Conservation (phyloP, 768 basidiomycete genomes). For the Sistotremastrum suecicum region DNA sequence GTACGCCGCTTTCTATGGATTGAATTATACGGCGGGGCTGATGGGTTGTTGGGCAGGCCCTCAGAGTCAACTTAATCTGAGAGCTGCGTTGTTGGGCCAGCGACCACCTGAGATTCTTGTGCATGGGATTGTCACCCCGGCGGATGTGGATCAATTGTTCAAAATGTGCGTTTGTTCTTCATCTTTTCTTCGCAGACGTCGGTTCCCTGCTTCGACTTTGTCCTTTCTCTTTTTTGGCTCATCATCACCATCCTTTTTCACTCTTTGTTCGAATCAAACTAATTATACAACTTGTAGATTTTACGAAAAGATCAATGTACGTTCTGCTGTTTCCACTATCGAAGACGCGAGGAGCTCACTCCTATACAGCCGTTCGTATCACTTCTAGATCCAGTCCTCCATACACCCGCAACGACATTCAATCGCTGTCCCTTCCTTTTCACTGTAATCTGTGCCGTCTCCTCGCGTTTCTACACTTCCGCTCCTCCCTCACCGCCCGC, state of each 20-base stretch:
- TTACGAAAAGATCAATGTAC: constrained; percentile 8
- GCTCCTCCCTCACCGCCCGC: too few species aligned
- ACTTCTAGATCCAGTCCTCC: constrained; percentile 66
- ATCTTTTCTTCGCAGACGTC: constrained; percentile 2
- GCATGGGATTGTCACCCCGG: constrained; percentile 62
- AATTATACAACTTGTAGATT: background rate
- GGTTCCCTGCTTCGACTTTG: too few species aligned
- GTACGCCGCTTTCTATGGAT: constrained; percentile 20
- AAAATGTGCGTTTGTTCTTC: constrained; percentile 43
- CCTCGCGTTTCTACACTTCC: constrained; percentile 54
- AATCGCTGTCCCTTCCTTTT: constrained; percentile 82
- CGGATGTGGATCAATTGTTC: constrained; percentile 74
- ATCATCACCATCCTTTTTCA: background rate
- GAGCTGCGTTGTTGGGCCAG: constrained; percentile 60
- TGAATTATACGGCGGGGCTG: background rate
- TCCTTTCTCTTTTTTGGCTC: background rate
- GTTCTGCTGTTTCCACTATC: background rate
- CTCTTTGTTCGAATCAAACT: background rate
- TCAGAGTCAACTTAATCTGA: constrained; percentile 53
- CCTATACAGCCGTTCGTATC: constrained; percentile 43
- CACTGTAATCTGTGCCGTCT: constrained; percentile 82
- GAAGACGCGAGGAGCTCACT: too few species aligned
- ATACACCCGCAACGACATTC: constrained; percentile 67
- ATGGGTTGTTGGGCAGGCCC: constrained; percentile 32
- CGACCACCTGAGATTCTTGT: constrained; percentile 72